A percentile compares a stretch with the other conserved stretches of the same genome.
These are phyloP conservation scores for Magnaporthiopsis rhizophila DNA, from an alignment of 2,329 filamentous ascomycete species.

Conservation along the genomic window DNA sequence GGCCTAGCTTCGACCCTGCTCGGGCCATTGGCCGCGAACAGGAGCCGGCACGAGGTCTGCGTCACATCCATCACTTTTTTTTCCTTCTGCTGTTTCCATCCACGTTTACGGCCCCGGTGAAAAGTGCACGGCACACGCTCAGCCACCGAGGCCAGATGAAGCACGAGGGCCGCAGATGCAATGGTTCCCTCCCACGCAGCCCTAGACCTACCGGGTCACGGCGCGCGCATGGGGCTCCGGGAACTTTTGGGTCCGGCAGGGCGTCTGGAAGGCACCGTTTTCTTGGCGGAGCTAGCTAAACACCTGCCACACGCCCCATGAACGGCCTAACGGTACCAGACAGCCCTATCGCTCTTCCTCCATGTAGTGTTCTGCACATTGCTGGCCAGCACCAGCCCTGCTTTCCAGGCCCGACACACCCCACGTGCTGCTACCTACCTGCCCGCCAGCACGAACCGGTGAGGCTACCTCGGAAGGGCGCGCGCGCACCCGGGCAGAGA, in stretches of 20 bases:
- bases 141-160: too few species aligned
- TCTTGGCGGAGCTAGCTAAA: too few species aligned
- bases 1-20: neutral
- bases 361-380: too few species aligned
- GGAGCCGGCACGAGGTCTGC: too few species aligned
- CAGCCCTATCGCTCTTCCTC: neutral
- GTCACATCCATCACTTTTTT: too few species aligned
- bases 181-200: neutral
- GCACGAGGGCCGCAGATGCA: neutral
- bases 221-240: too few species aligned
- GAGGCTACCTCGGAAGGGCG: neutral
- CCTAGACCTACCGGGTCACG: too few species aligned
- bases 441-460: neutral
- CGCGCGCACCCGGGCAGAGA: neutral
- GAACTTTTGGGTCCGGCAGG: neutral
- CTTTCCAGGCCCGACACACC: neutral
- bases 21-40: neutral
- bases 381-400: neutral
- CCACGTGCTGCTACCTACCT: neutral
- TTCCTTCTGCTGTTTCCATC: too few species aligned
- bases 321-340: neutral
- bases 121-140: too few species aligned
- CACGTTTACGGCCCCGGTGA: too few species aligned
- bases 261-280: neutral
- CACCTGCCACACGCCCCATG: neutral